Base-by-base conservation (phyloP, 495 filamentous ascomycete species). In the Melanomma pulvis-pyrius region DNA sequence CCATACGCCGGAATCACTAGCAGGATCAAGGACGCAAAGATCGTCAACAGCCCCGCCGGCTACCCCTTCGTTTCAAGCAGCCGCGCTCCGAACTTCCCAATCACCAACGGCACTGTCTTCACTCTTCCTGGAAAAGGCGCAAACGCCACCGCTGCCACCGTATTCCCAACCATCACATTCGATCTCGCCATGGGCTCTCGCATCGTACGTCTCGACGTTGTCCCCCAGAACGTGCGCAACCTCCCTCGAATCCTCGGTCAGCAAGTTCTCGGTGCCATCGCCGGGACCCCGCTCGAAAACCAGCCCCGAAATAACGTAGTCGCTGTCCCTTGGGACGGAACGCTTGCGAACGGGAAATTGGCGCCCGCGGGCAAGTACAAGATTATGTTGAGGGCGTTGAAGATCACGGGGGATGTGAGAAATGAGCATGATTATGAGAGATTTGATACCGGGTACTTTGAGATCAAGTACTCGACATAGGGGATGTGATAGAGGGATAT, bases 1-100 rank as follows among this genome's bases (percentile, higher is more conserved):
- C 76, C 74, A 12, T 78, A 78, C 48, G 67, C 30, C 28, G 63
- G 63, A n/a, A 60, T 39, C 47, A 50, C 60, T 36, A 36, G 56
- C 47, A 41, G 53, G 1, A 28, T 29, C 12, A 49, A 21, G n/a
- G 46, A 48, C 12, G 36, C 58, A 5, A 19, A 34, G 4, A 34
- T 19, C 36, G 26, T n/a, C 25, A 30, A 9, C 47, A 49, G 41
- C 12, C 34, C 29, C 34, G 26, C 34, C 15, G 34, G 28, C 29
- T 25, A 57, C 11, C 22, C 30, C 29, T 36, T 32, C 46, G 54
- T 59, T 22, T 15, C 19, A 48, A 53, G 24, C 53, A n/a, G 32
- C 22, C 29, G 24, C 32, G 39, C 53, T 3, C 7, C 48, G 13
- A 15, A 19, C 7, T 36, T 21, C 9, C 39, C 39, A 12, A 6